A percentile compares a stretch with the other conserved stretches of the same genome.
These are phyloP conservation scores for Aspergillus bridgeri DNA, from an alignment of 495 filamentous ascomycete species.

Conservation along the genomic window DNA sequence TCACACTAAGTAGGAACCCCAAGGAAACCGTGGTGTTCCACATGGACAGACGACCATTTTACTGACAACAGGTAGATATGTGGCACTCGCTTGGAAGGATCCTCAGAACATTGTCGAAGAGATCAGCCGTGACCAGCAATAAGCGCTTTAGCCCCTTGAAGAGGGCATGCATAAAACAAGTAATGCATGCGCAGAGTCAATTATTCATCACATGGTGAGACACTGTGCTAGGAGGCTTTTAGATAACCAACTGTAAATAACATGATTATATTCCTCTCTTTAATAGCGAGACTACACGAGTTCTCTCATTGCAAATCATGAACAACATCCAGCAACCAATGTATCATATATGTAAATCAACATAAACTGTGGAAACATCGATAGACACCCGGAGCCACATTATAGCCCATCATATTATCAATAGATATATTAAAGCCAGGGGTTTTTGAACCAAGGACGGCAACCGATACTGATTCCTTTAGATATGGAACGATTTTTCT, in stretches of 20 bases:
- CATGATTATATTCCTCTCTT: neutral
- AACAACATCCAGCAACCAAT: neutral
- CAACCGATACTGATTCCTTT: neutral
- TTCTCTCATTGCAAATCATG: neutral
- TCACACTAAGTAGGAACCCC: conserved; percentile 79
- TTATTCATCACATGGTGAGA: neutral
- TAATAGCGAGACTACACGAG: neutral
- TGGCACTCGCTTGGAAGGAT: conserved; percentile 57
- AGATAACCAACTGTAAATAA: neutral
- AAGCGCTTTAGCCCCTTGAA: neutral
- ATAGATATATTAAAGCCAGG: neutral
- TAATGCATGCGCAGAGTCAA: neutral
- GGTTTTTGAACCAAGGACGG: neutral
- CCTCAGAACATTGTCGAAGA: conserved; percentile 57
- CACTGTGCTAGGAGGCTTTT: neutral
- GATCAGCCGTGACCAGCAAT: conserved; percentile 13
- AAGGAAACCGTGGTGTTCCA: neutral
- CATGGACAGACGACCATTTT: neutral
- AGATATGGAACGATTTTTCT: neutral
- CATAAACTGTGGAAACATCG: neutral
- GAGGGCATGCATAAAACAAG: neutral
- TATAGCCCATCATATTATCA: neutral
- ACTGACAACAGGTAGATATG: conserved; percentile 39
- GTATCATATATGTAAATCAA: neutral
- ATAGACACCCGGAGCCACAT: neutral